Evolutionary conservation across 1,284 basidiomycete genomes (phyloP), one percentile per base, ranked within the genome.

Genomic region (Rhodotorula sp.): DNA sequence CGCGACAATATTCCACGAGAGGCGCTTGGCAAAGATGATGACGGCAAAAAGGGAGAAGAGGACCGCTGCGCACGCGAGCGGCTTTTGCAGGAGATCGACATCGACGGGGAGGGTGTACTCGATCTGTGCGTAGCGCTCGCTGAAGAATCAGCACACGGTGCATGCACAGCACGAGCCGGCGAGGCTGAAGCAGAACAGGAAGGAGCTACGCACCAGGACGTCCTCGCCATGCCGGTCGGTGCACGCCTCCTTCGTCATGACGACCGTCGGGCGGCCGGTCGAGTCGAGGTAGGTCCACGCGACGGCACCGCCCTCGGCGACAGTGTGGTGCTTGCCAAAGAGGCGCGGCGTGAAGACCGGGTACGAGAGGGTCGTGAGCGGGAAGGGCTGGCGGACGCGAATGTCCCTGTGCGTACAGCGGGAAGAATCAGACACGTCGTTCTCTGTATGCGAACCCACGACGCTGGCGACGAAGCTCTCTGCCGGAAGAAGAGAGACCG

Each of bases 241-340:
- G 70, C 93, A 84, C 69, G 89, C 83, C 56, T 86, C 82, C 83
- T 93, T 95, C 64, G 85, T 82, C 72, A 98, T 85, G 4, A 86
- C 87, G 64, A 98, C 83, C 7, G 87, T 85, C 5, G 92, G 92
- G 53, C 96, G 89, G 27, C 97, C 96, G 34, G 86, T 86, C n/a
- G 94, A 93, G 81, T 99, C 96, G 53, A 99, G 88, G 82, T 97
- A 99, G 12, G 92, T 92, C 75, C 88, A 87, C 8, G 61, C 48
- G 71, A 73, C 50, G 10, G 59, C 55, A 7, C 49, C 61, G 8
- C 60, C 66, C 27, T 53, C 27, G 16, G 45, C 48, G 16, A 55
- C 23, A 7, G 34, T 34, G 3, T 25, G 12, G 54, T 48, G 46
- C 13, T 25, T 12, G 46, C 55, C 55, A 17, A 34, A 61, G 46